Evolutionary conservation across 2,329 filamentous ascomycete genomes (phyloP).

Genomic region (Massarina eburnea): DNA sequence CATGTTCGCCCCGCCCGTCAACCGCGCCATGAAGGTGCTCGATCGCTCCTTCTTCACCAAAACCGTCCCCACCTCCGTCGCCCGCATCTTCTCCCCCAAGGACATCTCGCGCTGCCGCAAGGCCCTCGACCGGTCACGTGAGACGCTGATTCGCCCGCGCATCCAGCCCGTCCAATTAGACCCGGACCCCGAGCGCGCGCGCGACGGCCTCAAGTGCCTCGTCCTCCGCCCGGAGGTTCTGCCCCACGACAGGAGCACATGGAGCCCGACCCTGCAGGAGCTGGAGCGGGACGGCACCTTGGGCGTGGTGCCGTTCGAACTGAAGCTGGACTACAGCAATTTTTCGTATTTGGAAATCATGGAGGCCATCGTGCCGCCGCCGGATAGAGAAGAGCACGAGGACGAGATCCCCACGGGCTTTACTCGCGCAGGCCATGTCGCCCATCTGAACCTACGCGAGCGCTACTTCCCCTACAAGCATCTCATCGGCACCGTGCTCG

Average conservation of each 20-base stretch:
- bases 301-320: slow-evolving; percentile 71
- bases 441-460: slow-evolving; percentile 86
- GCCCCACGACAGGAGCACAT: slow-evolving; percentile 65
- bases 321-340: slow-evolving; percentile 79
- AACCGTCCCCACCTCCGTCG: slow-evolving; percentile 74
- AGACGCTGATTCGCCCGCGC: slow-evolving; percentile 63
- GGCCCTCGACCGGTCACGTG: slow-evolving; percentile 64
- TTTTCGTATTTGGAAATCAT: slow-evolving; percentile 90
- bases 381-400: slow-evolving; percentile 70
- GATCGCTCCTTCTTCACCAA: slow-evolving; percentile 83
- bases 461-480: slow-evolving; percentile 83
- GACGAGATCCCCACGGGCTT: slow-evolving; percentile 84
- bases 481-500: slow-evolving; percentile 79
- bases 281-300: slow-evolving; percentile 70
- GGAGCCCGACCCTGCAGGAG: slow-evolving; percentile 70
- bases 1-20: slow-evolving; percentile 78
- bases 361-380: slow-evolving; percentile 66
- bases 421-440: slow-evolving; percentile 88
- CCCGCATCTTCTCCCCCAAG: slow-evolving; percentile 72
- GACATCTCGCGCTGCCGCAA: slow-evolving; percentile 73
- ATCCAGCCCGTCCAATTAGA: slow-evolving; percentile 62
- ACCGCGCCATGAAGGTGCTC: slow-evolving; percentile 76
- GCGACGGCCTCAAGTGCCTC: slow-evolving; percentile 48
- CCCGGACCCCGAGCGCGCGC: slow-evolving; percentile 61
- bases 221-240: slow-evolving; percentile 48